Base-by-base conservation (phyloP, 345 rosid genomes). In the Zanthoxylum bungeanum region DNA sequence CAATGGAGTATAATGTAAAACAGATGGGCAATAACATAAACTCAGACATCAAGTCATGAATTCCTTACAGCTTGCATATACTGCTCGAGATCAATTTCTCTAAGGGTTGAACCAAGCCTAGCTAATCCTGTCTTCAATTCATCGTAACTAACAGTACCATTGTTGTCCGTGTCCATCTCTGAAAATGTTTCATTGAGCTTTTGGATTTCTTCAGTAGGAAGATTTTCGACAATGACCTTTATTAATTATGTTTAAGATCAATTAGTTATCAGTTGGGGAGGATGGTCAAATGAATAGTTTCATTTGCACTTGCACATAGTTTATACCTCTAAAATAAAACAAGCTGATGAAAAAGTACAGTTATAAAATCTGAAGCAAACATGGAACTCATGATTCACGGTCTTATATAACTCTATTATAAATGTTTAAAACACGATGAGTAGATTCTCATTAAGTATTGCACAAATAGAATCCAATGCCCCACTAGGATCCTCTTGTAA, bases 31-130 rank as follows among this genome's bases (percentile, higher is more conserved):
- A 12, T 2, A 56, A 27, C 17, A 6, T 17, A 14, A 36, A 28
- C 64, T 56, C 24, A 12, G 65, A n/a, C n/a, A n/a, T n/a, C n/a
- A n/a, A 73, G 28, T 3, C 8, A 61, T 27, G 42, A 2, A 22
- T 33, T 66, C 72, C 87, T 85, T 81, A 93, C 97, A 71, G 97
- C 97, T 68, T 91, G 96, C 97, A 93, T 89, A 59, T 91, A 93
- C 73, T 90, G 94, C 77, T 83, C 66, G 62, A 91, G 91, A 81
- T 93, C 93, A 16, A 82, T 42, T 83, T 87, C 94, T 0, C 91
- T 81, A 39, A 93, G 96, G 78, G 81, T 88, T 24, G 97, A 91
- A 56, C 94, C 98, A 57, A 87, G 80, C 60, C 84, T 80, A 65
- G 92, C 86, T 79, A 93, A 77, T 57, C 98, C 93, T 44, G 79